These are phyloP conservation scores for Plantago elongata DNA, from an alignment of 257 asterid genomes.

Conservation along the genomic window DNA sequence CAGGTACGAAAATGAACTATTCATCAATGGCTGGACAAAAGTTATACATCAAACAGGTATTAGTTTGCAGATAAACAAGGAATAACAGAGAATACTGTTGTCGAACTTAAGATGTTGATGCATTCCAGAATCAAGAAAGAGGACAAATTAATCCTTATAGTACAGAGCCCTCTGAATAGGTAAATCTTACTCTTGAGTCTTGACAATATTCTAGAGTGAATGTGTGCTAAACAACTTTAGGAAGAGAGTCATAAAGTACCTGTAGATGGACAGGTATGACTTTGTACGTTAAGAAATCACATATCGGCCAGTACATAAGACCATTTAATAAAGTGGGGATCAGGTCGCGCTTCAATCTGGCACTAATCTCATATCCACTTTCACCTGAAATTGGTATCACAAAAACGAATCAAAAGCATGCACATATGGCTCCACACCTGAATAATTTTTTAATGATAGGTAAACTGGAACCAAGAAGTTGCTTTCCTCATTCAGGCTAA, in stretches of 20 bases:
- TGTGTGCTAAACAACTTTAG: neutral
- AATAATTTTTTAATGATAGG: neutral
- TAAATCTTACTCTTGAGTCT: neutral
- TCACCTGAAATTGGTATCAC: conserved; percentile 44
- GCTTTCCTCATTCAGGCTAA: neutral
- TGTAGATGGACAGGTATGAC: conserved; percentile 75
- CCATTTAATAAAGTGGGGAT: conserved; percentile 73
- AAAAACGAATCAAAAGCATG: conserved; percentile 3
- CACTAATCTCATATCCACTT: conserved; percentile 49
- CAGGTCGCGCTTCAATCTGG: conserved; percentile 75
- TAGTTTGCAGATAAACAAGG: neutral
- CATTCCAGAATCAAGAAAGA: neutral
- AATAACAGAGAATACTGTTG: neutral
- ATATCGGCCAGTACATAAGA: conserved; percentile 77
- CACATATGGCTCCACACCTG: neutral
- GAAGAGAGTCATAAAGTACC: conserved; percentile 36
- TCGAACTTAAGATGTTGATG: neutral
- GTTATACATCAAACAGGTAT: conserved; percentile 13
- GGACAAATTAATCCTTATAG: neutral
- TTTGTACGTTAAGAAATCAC: conserved; percentile 83
- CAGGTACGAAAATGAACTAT: conserved; percentile 68
- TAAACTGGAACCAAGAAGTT: neutral
- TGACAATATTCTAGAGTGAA: neutral
- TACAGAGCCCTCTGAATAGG: neutral
- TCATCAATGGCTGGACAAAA: conserved; percentile 61